Conservation (phyloP, 2,329 filamentous ascomycete genomes). For the Colletotrichum sojae region DNA sequence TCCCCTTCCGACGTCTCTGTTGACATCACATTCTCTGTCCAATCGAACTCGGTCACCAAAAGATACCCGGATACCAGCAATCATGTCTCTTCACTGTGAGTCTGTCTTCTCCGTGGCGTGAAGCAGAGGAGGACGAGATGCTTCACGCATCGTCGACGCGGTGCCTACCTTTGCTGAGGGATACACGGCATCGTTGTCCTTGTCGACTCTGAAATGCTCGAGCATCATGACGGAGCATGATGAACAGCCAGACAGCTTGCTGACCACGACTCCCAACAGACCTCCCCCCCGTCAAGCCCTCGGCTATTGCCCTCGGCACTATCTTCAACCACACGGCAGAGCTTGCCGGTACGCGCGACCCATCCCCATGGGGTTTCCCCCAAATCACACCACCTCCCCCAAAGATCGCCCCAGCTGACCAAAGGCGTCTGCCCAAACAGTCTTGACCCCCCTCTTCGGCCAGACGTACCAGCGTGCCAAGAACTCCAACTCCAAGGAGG, state of each 20-base stretch:
- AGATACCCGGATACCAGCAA: constrained; percentile 46
- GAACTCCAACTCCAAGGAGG: constrained; percentile 92
- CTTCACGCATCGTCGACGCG: not conserved
- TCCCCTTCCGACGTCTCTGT: not conserved
- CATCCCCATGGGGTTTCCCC: not conserved
- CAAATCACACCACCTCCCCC: not conserved
- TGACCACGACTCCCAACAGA: constrained; percentile 55
- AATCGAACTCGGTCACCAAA: constrained; percentile 33
- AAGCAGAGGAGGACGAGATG: not conserved
- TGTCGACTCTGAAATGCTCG: not conserved
- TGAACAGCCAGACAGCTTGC: not conserved
- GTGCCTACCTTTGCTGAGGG: not conserved
- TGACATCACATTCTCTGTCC: constrained; percentile 11
- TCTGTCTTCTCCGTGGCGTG: constrained; percentile 31
- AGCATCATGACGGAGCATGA: not conserved
- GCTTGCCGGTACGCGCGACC: constrained; percentile 69
- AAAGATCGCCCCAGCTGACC: constrained; percentile 16
- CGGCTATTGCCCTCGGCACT: constrained; percentile 95
- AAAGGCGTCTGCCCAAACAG: constrained; percentile 46
- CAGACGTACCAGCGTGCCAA: constrained; percentile 95
- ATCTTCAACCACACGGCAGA: constrained; percentile 95
- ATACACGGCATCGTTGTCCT: not conserved
- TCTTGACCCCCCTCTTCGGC: constrained; percentile 91
- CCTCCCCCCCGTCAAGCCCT: constrained; percentile 89
- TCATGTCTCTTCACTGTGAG: constrained; percentile 74